phyloP scores from a whole-genome alignment of 202 grass and related monocot genomes.

The Zizania palustris region DNA sequence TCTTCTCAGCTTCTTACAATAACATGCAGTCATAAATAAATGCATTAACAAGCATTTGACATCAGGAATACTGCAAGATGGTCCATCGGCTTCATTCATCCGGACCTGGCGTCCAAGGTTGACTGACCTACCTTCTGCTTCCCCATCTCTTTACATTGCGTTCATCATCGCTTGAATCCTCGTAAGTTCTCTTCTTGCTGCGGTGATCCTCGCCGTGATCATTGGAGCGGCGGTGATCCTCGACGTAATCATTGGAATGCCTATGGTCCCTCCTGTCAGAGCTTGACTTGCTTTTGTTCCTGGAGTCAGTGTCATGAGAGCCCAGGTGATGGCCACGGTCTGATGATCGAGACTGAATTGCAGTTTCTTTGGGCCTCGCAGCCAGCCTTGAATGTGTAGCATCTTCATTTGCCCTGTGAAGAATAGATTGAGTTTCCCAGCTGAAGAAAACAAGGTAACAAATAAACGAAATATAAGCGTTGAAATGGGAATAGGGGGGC shows the following conservation, averaged over 20 bases:
- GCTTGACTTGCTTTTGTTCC: constrained; percentile 28
- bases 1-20: background rate
- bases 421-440: constrained; percentile 4
- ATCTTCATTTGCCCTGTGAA: background rate
- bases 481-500: background rate
- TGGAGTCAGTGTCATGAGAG: constrained; percentile 20
- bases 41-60: constrained; percentile 6
- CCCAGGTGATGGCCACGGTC: background rate
- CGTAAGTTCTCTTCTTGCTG: constrained; percentile 38
- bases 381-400: constrained; percentile 14
- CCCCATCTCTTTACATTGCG: constrained; percentile 59
- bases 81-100: constrained; percentile 24
- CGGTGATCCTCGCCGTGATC: constrained; percentile 27
- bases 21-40: constrained; percentile 25
- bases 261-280: constrained; percentile 38
- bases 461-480: background rate
- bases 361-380: constrained; percentile 8
- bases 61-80: constrained; percentile 20
- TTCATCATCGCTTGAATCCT: constrained; percentile 52
- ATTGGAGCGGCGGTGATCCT: constrained; percentile 18
- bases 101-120: constrained; percentile 5
- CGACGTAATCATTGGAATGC: constrained; percentile 7
- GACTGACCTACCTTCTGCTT: constrained; percentile 20
- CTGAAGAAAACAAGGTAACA: constrained; percentile 22
- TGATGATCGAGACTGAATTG: constrained; percentile 3